Evolutionary conservation across 2,329 filamentous ascomycete species (phyloP).

Genomic region (Fusarium nurragi): DNA sequence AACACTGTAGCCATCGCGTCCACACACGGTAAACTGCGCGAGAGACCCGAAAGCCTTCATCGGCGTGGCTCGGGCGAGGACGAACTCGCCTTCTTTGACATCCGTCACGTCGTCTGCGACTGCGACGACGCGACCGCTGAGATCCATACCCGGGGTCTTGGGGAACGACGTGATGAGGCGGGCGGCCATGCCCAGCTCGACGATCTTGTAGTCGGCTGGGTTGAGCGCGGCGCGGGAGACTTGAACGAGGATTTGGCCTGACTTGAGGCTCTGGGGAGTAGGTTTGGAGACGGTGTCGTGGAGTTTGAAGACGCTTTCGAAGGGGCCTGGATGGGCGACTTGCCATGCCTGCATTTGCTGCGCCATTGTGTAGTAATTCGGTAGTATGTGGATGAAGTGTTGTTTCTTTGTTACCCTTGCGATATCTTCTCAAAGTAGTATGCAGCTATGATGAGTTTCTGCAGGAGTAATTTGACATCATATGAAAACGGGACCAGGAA

Average conservation of each 20-base stretch:
- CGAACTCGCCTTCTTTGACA: constrained; percentile 53
- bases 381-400: background rate
- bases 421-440: background rate
- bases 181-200: constrained; percentile 53
- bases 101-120: constrained; percentile 43
- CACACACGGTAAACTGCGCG: constrained; percentile 53
- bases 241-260: constrained; percentile 53
- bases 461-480: background rate
- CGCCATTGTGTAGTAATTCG: constrained; percentile 1
- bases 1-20: constrained; percentile 47
- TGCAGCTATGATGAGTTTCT: background rate
- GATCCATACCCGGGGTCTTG: constrained; percentile 60
- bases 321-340: constrained; percentile 37
- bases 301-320: constrained; percentile 41
- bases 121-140: constrained; percentile 58
- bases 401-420: background rate
- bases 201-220: constrained; percentile 61
- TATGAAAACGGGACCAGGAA: background rate
- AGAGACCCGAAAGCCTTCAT: constrained; percentile 52
- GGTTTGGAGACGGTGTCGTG: constrained; percentile 31
- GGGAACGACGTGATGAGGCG: constrained; percentile 49
- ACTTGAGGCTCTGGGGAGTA: constrained; percentile 24
- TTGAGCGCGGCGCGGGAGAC: constrained; percentile 58
- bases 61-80: constrained; percentile 53
- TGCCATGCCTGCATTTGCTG: constrained; percentile 47